A percentile compares a stretch with the other conserved stretches of the same genome.
These are phyloP conservation scores for Hamamelis virginiana DNA, from an alignment of 164 flowering plant genomes.

Conservation along the genomic window DNA sequence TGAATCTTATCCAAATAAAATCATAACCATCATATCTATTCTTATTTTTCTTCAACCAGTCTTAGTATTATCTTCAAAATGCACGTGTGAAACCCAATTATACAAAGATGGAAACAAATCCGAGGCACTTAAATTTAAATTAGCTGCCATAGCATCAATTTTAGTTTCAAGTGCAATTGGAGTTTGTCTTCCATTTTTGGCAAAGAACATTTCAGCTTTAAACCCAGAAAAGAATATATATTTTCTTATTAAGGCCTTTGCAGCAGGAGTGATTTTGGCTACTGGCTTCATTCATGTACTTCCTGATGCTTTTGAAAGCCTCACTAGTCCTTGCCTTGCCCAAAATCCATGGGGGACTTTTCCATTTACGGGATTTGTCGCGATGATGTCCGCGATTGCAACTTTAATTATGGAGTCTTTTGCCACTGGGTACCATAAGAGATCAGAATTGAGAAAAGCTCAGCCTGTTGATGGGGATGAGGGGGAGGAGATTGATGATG, in stretches of 20 bases:
- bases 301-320: neutral
- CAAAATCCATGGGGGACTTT: conserved; percentile 22
- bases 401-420: conserved; percentile 33
- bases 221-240: neutral
- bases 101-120: no score
- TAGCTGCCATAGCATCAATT: neutral
- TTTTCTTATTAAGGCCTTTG: conserved; percentile 1
- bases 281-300: neutral
- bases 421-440: conserved; percentile 27
- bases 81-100: no score
- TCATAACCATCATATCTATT: no score
- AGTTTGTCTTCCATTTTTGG: neutral
- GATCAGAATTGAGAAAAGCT: conserved; percentile 10
- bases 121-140: neutral
- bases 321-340: neutral
- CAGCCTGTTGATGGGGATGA: neutral
- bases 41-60: no score
- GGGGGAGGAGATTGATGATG: neutral
- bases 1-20: no score
- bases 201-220: neutral
- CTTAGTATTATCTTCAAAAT: no score
- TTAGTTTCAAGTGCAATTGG: neutral
- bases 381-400: conserved; percentile 35
- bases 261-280: neutral
- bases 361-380: conserved; percentile 32